A percentile compares a stretch with the other conserved stretches of the same genome.
Evolutionary conservation across 768 basidiomycete species (phyloP).

Genomic region (Collybiopsis luxurians): DNA sequence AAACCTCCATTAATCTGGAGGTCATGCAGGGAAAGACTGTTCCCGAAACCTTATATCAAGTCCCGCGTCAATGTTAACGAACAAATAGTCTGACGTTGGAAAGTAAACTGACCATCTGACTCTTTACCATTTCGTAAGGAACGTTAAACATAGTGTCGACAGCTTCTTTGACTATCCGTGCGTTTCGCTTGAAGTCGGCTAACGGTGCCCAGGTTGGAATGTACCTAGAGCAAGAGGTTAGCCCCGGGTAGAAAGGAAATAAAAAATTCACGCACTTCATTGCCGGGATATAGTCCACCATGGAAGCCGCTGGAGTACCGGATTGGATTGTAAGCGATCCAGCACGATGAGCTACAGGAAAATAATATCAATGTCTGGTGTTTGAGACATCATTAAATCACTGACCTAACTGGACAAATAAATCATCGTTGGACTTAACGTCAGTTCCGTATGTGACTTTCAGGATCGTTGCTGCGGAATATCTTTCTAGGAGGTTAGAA

Average conservation of each 20-base stretch:
- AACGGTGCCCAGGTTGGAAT: slow-evolving; percentile 52
- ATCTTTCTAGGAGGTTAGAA: slow-evolving; percentile 25
- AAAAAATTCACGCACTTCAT: slow-evolving; percentile 29
- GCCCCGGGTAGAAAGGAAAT: neutral
- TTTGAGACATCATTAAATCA: neutral
- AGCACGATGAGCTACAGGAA: slow-evolving; percentile 41
- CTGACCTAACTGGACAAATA: slow-evolving; percentile 40
- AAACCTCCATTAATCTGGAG: slow-evolving; percentile 39
- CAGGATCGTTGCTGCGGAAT: slow-evolving; percentile 44
- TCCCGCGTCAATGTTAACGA: neutral
- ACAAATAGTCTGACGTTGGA: neutral
- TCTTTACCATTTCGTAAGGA: slow-evolving; percentile 49
- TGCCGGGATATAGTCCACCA: slow-evolving; percentile 49
- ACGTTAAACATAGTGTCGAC: slow-evolving; percentile 48
- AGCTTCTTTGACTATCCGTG: slow-evolving; percentile 37
- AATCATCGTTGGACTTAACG: slow-evolving; percentile 41
- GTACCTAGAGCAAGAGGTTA: slow-evolving; percentile 27
- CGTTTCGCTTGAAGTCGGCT: slow-evolving; percentile 43
- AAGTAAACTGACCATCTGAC: slow-evolving; percentile 41
- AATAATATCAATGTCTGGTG: slow-evolving; percentile 8
- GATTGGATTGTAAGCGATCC: slow-evolving; percentile 43
- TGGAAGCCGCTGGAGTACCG: slow-evolving; percentile 42
- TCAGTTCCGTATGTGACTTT: slow-evolving; percentile 48
- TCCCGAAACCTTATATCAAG: slow-evolving; percentile 35
- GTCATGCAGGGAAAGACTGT: slow-evolving; percentile 43